Evolutionary conservation across 2,329 filamentous ascomycete species (phyloP).

Genomic region (Sporothrix euskadiensis): DNA sequence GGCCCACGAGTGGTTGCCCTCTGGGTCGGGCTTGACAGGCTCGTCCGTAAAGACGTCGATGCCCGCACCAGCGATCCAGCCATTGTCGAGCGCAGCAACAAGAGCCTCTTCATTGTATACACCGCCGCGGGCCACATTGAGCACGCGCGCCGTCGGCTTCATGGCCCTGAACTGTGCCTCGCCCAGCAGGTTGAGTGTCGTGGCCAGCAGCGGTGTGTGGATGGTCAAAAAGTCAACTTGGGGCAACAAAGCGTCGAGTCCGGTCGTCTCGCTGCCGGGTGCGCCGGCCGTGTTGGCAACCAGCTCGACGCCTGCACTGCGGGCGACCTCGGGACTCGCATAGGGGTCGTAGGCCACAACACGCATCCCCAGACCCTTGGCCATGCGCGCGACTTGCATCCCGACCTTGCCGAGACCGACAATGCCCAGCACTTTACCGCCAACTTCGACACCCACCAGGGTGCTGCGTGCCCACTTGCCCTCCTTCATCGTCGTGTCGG

Average conservation of each 20-base stretch:
- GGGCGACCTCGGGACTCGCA: conserved; percentile 70
- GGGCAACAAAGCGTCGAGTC: conserved; percentile 62
- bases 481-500: conserved; percentile 67
- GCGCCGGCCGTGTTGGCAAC: conserved; percentile 37
- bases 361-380: conserved; percentile 74
- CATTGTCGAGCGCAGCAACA: conserved; percentile 66
- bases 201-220: conserved; percentile 76
- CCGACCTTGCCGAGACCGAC: conserved; percentile 83
- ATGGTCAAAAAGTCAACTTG: conserved; percentile 75
- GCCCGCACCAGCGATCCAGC: conserved; percentile 73
- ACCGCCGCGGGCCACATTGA: conserved; percentile 78
- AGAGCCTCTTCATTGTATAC: conserved; percentile 77
- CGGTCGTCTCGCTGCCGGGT: conserved; percentile 35
- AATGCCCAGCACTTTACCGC: conserved; percentile 73
- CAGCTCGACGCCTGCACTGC: conserved; percentile 65
- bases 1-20: conserved; percentile 53
- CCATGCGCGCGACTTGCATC: conserved; percentile 76
- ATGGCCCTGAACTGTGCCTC: conserved; percentile 66
- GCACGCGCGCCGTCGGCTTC: conserved; percentile 70
- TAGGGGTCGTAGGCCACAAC: conserved; percentile 76
- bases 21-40: conserved; percentile 53
- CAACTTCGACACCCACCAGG: conserved; percentile 75
- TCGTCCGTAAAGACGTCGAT: conserved; percentile 79
- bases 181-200: conserved; percentile 72
- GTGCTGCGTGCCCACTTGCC: conserved; percentile 74